Conservation (phyloP, 345 rosid species). For the Linum tenue region DNA sequence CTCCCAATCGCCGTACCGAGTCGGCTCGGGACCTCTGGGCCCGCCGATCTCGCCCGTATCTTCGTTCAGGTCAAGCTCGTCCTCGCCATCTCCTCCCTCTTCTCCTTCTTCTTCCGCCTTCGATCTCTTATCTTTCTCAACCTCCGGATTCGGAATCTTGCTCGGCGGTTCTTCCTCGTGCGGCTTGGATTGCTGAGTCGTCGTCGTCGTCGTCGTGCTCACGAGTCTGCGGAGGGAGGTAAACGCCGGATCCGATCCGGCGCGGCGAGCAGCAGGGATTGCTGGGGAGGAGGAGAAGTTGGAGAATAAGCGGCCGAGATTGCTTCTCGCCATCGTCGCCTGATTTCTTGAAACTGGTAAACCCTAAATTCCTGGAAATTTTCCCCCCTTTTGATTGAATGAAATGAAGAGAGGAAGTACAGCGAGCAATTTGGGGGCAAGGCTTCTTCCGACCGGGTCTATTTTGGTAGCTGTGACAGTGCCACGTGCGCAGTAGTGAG, state of each 20-base stretch:
- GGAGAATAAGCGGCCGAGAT: neutral
- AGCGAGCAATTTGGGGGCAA: too few relatives aligned
- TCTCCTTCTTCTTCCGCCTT: neutral
- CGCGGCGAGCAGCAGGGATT: neutral
- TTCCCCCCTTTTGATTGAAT: neutral
- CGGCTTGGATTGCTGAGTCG: neutral
- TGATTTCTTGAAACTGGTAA: too few relatives aligned
- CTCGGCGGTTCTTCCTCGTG: too few relatives aligned
- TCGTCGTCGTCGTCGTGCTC: neutral
- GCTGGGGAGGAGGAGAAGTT: neutral
- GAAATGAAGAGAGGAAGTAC: too few relatives aligned
- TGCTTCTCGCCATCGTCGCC: neutral
- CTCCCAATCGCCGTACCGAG: slow-evolving; percentile 96
- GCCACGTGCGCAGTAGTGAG: neutral
- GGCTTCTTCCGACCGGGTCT: too few relatives aligned
- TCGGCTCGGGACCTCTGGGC: slow-evolving; percentile 82
- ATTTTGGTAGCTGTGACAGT: neutral
- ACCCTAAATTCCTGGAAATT: neutral
- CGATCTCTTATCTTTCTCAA: slow-evolving; percentile 4
- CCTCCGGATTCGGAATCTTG: neutral
- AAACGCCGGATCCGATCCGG: neutral
- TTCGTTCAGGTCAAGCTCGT: slow-evolving; percentile 33
- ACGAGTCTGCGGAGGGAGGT: neutral
- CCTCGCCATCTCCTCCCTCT: slow-evolving; percentile 27
- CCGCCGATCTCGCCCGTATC: slow-evolving; percentile 84